Evolutionary conservation across 306 rosid species (phyloP), one percentile per base, ranked within the genome.

Genomic region (Vigna angularis): DNA sequence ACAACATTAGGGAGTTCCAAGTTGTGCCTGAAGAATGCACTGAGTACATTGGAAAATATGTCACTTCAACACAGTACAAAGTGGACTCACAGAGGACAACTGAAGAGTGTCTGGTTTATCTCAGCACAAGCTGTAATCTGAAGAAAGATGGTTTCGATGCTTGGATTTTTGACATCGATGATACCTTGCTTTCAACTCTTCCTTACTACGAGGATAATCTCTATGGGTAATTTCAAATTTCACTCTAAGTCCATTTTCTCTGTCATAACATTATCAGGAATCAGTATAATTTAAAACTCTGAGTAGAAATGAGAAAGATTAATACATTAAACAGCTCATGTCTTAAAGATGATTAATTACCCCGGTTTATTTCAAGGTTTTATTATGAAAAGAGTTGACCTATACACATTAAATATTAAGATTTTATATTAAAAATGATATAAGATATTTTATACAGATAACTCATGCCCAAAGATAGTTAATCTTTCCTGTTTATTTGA

Each of bases 101-200:
- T 40, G 87, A 85, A 7, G 94, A 91, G 30, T 82, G 79, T 57
- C 12, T 78, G 42, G 90, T 88, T 66, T 86, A 86, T 50, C 82
- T 89, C 9, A 76, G 88, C 70, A 91, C 88, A 28, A 72, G 75
- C 66, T 89, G 93, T 55, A 64, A 58, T 53, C 72, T 86, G 57
- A 85, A 82, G 82, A 86, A 84, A 15, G 90, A 89, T 52, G 87
- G 89, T 9, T 73, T 34, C 32, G 92, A 89, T 84, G 94, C 91
- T 78, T 91, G 97, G 91, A 84, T 89, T 83, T 91, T 91, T 53
- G 97, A 91, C 69, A 66, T 89, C 70, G 97, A 91, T 74, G 91
- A 91, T 5, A 88, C 92, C 16, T 83, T 91, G 0, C 78, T 88
- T 40, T 89, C 91, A 13, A 88, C 89, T 0, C 83, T 85, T 72